Evolutionary conservation across 225 moss, liverwort and hornwort genomes (phyloP).

Genomic region (Rhytidiadelphus loreus): DNA sequence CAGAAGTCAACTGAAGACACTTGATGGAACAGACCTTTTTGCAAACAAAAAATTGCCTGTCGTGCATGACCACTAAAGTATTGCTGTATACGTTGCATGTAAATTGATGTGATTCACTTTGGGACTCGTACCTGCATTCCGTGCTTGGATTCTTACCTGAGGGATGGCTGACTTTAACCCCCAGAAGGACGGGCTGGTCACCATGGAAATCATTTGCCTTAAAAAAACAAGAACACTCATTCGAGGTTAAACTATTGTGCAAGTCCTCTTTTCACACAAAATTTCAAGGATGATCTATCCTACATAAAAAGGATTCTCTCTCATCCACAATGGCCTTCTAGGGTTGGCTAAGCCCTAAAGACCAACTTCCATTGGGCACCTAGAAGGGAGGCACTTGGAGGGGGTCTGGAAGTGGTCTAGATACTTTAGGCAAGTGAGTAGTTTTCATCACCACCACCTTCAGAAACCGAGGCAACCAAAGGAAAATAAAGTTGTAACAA

Average conservation of each 20-base stretch:
- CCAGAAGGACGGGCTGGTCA: neutral
- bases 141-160: neutral
- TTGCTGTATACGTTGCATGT: neutral
- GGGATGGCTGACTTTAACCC: neutral
- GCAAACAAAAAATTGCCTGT: neutral
- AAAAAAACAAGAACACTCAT: neutral
- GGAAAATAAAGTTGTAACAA: too few species aligned
- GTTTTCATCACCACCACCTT: too few species aligned
- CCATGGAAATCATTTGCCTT: neutral
- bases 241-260: neutral
- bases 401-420: too few species aligned
- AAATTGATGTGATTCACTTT: neutral
- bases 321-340: too few species aligned
- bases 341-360: too few species aligned
- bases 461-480: too few species aligned
- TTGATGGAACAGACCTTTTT: neutral
- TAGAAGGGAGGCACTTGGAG: too few species aligned
- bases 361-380: too few species aligned
- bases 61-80: neutral
- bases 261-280: neutral
- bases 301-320: too few species aligned
- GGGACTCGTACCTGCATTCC: neutral
- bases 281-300: neutral
- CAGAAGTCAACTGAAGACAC: neutral
- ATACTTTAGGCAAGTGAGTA: too few species aligned